Base-by-base conservation (phyloP, 371 early-diverging fungal genomes). In the Mucor plumbeus region DNA sequence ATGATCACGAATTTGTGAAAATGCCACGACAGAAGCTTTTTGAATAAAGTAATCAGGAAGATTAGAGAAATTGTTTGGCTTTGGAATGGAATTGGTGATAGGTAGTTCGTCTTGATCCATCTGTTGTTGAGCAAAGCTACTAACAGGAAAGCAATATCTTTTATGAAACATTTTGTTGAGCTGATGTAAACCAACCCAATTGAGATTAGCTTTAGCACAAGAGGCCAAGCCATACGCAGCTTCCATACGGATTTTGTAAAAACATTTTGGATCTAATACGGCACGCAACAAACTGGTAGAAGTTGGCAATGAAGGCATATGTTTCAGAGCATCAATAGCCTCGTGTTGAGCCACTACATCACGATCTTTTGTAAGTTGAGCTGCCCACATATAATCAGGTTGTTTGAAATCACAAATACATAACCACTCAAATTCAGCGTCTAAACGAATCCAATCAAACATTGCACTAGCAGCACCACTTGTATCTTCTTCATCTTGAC, bases 281-380 rank as follows among this genome's bases (percentile, higher is more conserved):
- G 91, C 90, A 58, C 92, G 89, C 70, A 93, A 72, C 53, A 93
- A 75, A 64, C 91, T 89, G 0, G 93, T 92, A 0, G 91, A 89
- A 1, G 91, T 90, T 10, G 90, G 88, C 11, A 76, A 70, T 0
- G 93, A 91, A 6, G 92, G 91, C 79, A 87, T 73, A 5, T 77
- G 74, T 63, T 82, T 81, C 40, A 95, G 71, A 0, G 91, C 91
- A 39, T 82, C 75, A 39, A 93, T 85, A 34, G 95, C 95, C 72
- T 99, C 99, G 64, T 92, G 88, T 70, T 99, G 99, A 6, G 99
- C 97, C 7, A 94, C 90, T 2, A 99, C 96, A 77, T 99, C 97
- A 57, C 94, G 87, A 74, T 99, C 99, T 67, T 94, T 91, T 33
- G 91, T 89, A 56, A 99, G 82, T 73, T 97, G 97, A 15, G 96